Base-by-base conservation (phyloP, 768 basidiomycete species). In the Lyophyllum decastes region DNA sequence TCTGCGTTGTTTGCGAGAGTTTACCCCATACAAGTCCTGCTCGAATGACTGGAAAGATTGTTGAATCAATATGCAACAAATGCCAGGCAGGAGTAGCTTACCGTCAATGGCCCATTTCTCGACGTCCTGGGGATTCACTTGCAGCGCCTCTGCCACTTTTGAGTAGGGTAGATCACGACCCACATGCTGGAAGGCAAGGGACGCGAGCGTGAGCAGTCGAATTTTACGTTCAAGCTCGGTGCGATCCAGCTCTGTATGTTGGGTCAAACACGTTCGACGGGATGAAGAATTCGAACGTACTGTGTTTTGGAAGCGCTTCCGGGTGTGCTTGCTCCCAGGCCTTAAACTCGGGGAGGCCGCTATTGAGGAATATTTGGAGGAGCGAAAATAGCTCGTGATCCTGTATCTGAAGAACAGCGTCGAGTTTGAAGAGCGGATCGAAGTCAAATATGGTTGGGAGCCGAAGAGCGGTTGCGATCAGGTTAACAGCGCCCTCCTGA, bases 71-170 rank as follows among this genome's bases (percentile, higher is more conserved):
- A 38, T 44, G 49, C 40, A 35, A 54, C 58, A 54, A 25, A 46
- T 47, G 21, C 30, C 30, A 5, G 43, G 33, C 27, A 43, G 45
- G 58, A 16, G 30, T 30, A 52, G 50, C 45, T 51, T 59, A 93
- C 92, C 87, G 73, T 94, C 91, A 60, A 95, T 94, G 40, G 87
- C 85, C 91, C 92, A 94, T 65, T 83, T 86, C 70, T 95, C 94
- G 26, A 95, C 91, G 58, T 90, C 78, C 24, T 81, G 75, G 21
- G 71, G 59, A 24, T 85, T 80, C 8, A 92, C 84, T 61, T 90
- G 83, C 44, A 95, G 73, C 12, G 82, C 78, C 26, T 84, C 76
- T 1, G 88, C 87, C 35, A 95, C 84, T 64, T 79, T 82, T 10
- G 83, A 69, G 70, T 95, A 95, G 0, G 87, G 73, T 14, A 95